Evolutionary conservation across 2,329 filamentous ascomycete genomes (phyloP).

Genomic region (Pyrenochaeta sp.): DNA sequence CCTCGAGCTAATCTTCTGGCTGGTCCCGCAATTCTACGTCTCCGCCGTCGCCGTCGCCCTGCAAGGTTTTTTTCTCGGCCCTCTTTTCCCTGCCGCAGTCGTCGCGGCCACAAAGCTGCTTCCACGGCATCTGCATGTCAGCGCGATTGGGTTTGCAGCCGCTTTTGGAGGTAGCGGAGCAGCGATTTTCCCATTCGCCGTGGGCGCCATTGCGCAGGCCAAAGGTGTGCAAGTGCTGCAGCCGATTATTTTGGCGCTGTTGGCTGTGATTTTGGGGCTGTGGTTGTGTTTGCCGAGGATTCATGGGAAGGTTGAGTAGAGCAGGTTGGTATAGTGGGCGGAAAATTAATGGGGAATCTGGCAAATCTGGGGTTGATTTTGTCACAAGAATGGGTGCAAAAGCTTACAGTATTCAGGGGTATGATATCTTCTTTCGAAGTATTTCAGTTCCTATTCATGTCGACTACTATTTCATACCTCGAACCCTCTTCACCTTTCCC

Average conservation of each 20-base stretch:
- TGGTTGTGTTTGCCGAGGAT: conserved; percentile 61
- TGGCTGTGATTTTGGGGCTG: conserved; percentile 58
- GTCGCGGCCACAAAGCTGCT: conserved; percentile 77
- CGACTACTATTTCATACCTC: no score
- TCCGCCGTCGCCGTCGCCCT: conserved; percentile 75
- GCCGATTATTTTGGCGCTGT: conserved; percentile 64
- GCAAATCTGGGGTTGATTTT: no score
- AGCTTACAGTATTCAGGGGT: no score
- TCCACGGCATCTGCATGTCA: conserved; percentile 75
- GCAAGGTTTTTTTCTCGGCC: conserved; percentile 81
- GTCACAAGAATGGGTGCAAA: no score
- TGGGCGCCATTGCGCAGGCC: conserved; percentile 71
- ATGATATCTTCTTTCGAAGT: no score
- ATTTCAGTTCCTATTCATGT: no score
- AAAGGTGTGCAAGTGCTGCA: conserved; percentile 67
- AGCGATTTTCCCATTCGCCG: conserved; percentile 69
- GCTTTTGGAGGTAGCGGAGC: conserved; percentile 79
- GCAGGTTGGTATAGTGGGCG: no score
- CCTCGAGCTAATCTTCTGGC: conserved; percentile 79
- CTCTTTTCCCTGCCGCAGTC: conserved; percentile 78
- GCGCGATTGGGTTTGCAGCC: conserved; percentile 80
- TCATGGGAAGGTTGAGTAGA: conserved; percentile 50
- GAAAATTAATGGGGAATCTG: no score
- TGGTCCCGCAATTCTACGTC: conserved; percentile 77
- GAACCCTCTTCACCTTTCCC: no score